These are phyloP conservation scores for Thelephora terrestris DNA, from an alignment of 1,284 basidiomycete genomes.

Conservation along the genomic window DNA sequence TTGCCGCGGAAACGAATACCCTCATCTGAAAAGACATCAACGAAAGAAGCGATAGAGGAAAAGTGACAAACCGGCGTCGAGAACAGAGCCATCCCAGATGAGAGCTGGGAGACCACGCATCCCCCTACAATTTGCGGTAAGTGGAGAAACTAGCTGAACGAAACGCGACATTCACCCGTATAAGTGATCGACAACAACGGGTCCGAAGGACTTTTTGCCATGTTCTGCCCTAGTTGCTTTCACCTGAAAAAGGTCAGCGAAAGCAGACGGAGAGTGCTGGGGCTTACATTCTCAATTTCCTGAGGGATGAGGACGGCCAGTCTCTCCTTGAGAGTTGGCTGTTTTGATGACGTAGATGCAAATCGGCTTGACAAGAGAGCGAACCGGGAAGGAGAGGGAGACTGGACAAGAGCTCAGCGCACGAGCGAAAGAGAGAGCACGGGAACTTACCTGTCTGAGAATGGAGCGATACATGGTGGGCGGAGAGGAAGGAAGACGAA, in stretches of 20 bases:
- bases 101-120: constrained; percentile 86
- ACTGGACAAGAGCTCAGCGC: constrained; percentile 12
- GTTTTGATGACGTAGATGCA: constrained; percentile 58
- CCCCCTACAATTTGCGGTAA: constrained; percentile 43
- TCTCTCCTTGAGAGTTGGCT: constrained; percentile 79
- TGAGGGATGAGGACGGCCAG: constrained; percentile 85
- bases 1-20: constrained; percentile 94
- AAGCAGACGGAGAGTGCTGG: constrained; percentile 1
- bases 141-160: neutral
- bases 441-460: constrained; percentile 35
- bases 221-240: constrained; percentile 76
- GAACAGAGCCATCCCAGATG: constrained; percentile 94
- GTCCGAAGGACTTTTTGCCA: constrained; percentile 87
- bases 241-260: constrained; percentile 37
- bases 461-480: constrained; percentile 31
- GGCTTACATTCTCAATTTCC: constrained; percentile 73
- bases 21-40: constrained; percentile 50
- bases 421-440: neutral
- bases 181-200: constrained; percentile 85
- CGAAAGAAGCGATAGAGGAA: constrained; percentile 1
- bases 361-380: constrained; percentile 45
- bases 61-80: constrained; percentile 65
- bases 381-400: constrained; percentile 28
- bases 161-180: constrained; percentile 47
- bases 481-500: constrained; percentile 11